Percentiles rank a stretch among this genome's conserved stretches.
Conservation (phyloP, 345 rosid genomes). For the Sisymbrium altissimum region DNA sequence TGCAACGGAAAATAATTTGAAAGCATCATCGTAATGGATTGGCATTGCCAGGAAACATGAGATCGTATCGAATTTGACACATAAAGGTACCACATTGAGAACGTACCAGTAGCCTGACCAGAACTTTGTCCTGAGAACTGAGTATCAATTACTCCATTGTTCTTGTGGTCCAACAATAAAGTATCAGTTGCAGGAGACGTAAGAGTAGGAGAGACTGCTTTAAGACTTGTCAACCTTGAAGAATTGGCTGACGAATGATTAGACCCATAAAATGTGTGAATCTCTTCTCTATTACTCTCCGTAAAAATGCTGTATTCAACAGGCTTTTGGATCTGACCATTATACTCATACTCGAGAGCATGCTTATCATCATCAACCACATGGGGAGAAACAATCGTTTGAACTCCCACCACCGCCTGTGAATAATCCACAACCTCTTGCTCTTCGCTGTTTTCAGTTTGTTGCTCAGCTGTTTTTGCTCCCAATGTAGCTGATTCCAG, state of each 20-base stretch:
- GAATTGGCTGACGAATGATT: constrained; percentile 37
- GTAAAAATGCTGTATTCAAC: constrained; percentile 24
- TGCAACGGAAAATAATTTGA: constrained; percentile 31
- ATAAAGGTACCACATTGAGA: constrained; percentile 13
- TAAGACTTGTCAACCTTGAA: constrained; percentile 35
- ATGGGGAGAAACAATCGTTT: constrained; percentile 33
- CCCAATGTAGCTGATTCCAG: constrained; percentile 37
- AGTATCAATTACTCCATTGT: constrained; percentile 28
- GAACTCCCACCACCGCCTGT: constrained; percentile 14
- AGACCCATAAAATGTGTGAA: constrained; percentile 53
- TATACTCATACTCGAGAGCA: constrained; percentile 19
- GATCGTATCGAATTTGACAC: background rate
- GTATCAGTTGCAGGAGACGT: constrained; percentile 39
- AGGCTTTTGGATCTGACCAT: constrained; percentile 25
- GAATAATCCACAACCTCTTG: constrained; percentile 27
- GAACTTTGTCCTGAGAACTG: constrained; percentile 34
- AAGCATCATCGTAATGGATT: constrained; percentile 16
- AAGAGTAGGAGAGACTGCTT: constrained; percentile 40
- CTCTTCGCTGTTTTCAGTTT: constrained; percentile 23
- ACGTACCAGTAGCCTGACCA: constrained; percentile 51
- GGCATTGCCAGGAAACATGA: constrained; percentile 4
- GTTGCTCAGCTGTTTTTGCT: constrained; percentile 31
- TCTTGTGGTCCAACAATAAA: constrained; percentile 42
- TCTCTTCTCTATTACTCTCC: constrained; percentile 56
- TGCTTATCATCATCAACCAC: constrained; percentile 30